phyloP scores from a whole-genome alignment of 2,329 filamentous ascomycete species.

The Verticillium longisporum region DNA sequence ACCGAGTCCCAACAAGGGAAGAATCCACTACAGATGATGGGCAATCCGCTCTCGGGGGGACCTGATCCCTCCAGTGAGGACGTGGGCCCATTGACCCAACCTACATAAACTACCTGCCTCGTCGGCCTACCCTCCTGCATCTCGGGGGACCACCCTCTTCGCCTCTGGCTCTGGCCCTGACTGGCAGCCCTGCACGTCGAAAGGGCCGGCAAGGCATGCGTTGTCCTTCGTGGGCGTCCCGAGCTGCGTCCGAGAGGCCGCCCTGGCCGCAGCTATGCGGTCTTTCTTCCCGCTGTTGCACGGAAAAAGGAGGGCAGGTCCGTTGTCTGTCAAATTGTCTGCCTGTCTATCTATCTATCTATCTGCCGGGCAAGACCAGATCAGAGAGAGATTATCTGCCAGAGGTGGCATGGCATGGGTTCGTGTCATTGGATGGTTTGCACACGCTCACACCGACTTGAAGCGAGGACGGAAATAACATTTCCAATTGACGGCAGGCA shows the following conservation, averaged over 20 bases:
- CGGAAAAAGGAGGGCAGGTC: not conserved
- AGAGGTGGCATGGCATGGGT: too few species aligned
- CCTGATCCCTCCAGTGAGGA: not conserved
- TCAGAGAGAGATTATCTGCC: too few species aligned
- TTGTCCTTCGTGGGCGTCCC: not conserved
- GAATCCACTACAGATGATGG: not conserved
- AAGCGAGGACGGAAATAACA: not conserved
- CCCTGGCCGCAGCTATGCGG: not conserved
- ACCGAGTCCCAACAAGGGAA: slow-evolving; percentile 1
- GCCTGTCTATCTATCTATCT: too few species aligned
- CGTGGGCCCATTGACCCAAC: not conserved
- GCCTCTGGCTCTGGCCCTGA: not conserved
- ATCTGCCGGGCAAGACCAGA: too few species aligned
- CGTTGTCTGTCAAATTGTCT: not conserved
- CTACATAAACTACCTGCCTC: not conserved
- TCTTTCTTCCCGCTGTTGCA: not conserved
- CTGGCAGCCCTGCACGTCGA: not conserved
- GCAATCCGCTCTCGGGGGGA: not conserved
- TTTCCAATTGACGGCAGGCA: not conserved
- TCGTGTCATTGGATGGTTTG: not conserved
- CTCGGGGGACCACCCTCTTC: not conserved
- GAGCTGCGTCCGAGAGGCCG: not conserved
- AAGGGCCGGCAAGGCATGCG: not conserved
- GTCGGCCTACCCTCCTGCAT: not conserved
- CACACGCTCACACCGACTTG: not conserved